phyloP scores from a whole-genome alignment of 83 land plant species.

The Diphasiastrum complanatum region DNA sequence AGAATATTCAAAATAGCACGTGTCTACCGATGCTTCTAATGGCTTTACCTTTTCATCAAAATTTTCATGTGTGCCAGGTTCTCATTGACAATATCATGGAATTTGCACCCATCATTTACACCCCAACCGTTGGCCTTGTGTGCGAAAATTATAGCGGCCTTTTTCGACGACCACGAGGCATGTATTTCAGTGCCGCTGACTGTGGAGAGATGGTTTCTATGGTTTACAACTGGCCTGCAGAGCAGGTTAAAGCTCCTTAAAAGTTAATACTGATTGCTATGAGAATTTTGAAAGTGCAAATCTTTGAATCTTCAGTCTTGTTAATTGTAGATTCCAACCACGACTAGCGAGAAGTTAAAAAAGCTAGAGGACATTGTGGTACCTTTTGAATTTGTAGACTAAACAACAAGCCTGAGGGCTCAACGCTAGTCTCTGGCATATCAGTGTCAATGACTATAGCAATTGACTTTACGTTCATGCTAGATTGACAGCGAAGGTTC shows the following conservation, averaged over 20 bases:
- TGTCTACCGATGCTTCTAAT: neutral
- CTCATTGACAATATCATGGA: constrained; percentile 78
- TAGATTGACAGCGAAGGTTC: too few relatives aligned
- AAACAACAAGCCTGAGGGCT: too few relatives aligned
- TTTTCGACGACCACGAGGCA: constrained; percentile 91
- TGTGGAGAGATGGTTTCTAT: constrained; percentile 91
- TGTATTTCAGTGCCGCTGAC: constrained; percentile 91
- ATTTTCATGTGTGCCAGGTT: constrained; percentile 38
- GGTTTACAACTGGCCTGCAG: constrained; percentile 89
- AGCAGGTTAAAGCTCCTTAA: constrained; percentile 37
- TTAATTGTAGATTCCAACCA: too few relatives aligned
- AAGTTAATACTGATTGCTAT: neutral
- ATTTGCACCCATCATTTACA: constrained; percentile 88
- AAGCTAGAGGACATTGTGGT: too few relatives aligned
- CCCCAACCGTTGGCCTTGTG: constrained; percentile 91
- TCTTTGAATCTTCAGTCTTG: neutral
- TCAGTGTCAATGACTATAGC: too few relatives aligned
- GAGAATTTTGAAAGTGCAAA: neutral
- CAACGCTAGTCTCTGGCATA: too few relatives aligned
- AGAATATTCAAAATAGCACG: too few relatives aligned
- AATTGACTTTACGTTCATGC: too few relatives aligned
- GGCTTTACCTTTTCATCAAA: neutral
- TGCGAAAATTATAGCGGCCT: constrained; percentile 86
- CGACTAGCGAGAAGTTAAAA: too few relatives aligned
- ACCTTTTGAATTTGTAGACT: too few relatives aligned